Evolutionary conservation across 495 filamentous ascomycete genomes (phyloP), one percentile per base, ranked within the genome.

Genomic region (Penicillium tannophilum): DNA sequence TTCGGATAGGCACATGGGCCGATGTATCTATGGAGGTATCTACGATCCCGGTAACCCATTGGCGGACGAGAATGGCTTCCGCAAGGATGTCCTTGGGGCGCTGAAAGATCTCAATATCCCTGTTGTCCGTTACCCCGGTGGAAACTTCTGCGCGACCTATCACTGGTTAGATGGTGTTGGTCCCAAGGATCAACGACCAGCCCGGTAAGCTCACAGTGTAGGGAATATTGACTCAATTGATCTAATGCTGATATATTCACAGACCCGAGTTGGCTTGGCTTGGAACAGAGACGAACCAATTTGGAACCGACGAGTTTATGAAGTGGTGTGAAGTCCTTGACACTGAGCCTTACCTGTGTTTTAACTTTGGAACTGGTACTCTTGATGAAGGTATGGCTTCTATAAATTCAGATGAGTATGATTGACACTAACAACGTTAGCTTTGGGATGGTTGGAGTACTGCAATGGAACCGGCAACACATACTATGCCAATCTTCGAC

Each of bases 281-380:
- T 19, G 89, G 88, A 31, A 79, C 81, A 4, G 90, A 93, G 76
- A 83, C 80, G 2, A 92, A 93, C 70, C 76, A 86, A 57, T 91
- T 93, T 64, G 90, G 89, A 35, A 93, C 89, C 5, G 89, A 93
- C 70, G 90, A 92, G 74, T 93, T 93, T 72, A 80, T 93, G 80
- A 81, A 84, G 48, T 93, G 90, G 90, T 89, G 88, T 43, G 81
- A 85, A 59, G 74, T 81, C 4, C 78, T 91, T 19, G 82, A 82
- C 8, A 85, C 87, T 0, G 84, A 92, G 73, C 89, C 90, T 4
- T 92, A 90, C 63, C 74, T 93, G 30, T 85, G 82, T 60, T 74
- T 93, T 57, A 93, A 93, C 75, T 84, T 93, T 66, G 89, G 87
- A 50, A 91, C 88, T 47, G 75, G 75, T 55, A 91, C 88, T 17